Base-by-base conservation (phyloP, 345 rosid genomes). In the Luvunga scandens region DNA sequence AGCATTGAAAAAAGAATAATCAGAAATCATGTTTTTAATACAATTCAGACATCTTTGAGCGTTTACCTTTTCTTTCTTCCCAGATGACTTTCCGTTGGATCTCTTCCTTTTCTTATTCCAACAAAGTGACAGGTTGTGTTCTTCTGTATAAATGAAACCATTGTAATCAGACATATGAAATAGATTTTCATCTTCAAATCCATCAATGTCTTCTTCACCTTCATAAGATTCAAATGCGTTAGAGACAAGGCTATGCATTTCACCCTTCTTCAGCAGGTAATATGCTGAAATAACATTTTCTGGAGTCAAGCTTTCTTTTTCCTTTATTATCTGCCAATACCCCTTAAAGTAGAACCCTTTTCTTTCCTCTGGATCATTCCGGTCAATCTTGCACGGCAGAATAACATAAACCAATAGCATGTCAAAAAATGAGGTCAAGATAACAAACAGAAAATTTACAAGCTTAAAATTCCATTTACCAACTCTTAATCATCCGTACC, bases 241-340 rank as follows among this genome's bases (percentile, higher is more conserved):
- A 9, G 48, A 42, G 48, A 42, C 48, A 42, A 42, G 48, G 14
- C 10, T 10, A 42, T 10, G 14, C 38, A 69, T 75, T 70, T 53
- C 69, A 2, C 76, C 80, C 25, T 69, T 77, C 77, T 77, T 83
- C 68, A 83, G 77, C 21, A 63, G 73, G 12, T 60, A 72, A 72
- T 67, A 22, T 9, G 90, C 86, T 24, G 79, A 63, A 67, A 61
- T 72, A 68, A 88, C 68, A n/a, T 80, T 81, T 34, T 81, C 61
- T 31, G 79, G 48, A 68, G 83, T 83, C 69, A 87, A 77, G 16
- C 80, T 72, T 77, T 86, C 83, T 60, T 76, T 77, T 61, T 55
- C 48, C 77, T 84, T 87, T 19, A 82, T 69, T 22, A 75, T 71
- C 56, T 83, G 86, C 91, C 90, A 90, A 30, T 90, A 90, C 21